phyloP scores from a whole-genome alignment of 2,329 filamentous ascomycete species.

The Trichoderma koningii region DNA sequence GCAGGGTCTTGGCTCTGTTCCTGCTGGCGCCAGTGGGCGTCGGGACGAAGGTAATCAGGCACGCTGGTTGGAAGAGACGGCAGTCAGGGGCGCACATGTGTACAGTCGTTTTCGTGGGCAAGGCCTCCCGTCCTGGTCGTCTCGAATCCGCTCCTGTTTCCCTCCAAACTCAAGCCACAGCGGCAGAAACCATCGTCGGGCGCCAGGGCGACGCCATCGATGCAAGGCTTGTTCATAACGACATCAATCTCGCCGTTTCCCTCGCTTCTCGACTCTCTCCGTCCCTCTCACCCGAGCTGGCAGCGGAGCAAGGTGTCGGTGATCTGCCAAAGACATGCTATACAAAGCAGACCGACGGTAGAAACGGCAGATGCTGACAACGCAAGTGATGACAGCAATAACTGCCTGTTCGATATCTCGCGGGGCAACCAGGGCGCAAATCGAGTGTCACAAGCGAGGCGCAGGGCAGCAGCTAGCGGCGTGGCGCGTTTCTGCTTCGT shows the following conservation, averaged over 20 bases:
- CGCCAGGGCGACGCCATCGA: not conserved
- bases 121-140: not conserved
- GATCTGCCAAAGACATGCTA: not conserved
- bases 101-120: not conserved
- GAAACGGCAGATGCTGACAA: conserved; percentile 14
- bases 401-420: not conserved
- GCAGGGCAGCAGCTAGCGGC: conserved; percentile 7
- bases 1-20: not conserved
- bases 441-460: conserved; percentile 7
- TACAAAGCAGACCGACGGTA: conserved; percentile 11
- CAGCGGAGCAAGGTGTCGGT: not conserved
- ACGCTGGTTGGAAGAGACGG: conserved; percentile 9
- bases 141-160: conserved; percentile 1
- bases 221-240: not conserved
- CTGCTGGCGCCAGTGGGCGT: conserved; percentile 19
- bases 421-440: not conserved
- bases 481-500: conserved; percentile 4
- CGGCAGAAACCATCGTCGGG: not conserved
- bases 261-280: not conserved
- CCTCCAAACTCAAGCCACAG: conserved; percentile 4
- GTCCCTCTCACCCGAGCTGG: not conserved
- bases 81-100: not conserved
- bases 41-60: not conserved
- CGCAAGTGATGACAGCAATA: not conserved
- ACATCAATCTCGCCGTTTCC: not conserved